phyloP scores from a whole-genome alignment of 2,329 filamentous ascomycete genomes.

The Aspergillus unguis region DNA sequence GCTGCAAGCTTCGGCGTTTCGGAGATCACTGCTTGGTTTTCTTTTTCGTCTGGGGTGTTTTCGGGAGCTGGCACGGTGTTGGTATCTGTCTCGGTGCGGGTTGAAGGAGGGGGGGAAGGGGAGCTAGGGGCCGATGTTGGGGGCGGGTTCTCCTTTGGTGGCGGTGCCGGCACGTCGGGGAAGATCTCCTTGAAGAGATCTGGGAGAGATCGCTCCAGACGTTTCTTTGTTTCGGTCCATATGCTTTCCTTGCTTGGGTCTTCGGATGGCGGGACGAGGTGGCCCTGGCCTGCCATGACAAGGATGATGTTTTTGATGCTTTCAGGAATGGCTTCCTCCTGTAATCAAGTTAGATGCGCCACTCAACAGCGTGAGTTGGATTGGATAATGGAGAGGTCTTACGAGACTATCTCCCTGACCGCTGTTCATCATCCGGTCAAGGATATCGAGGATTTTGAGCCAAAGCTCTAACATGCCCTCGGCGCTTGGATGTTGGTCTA shows the following conservation, averaged over 20 bases:
- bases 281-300: constrained; percentile 88
- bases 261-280: constrained; percentile 66
- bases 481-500: constrained; percentile 79
- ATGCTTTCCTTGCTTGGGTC: constrained; percentile 51
- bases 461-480: constrained; percentile 88
- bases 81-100: neutral
- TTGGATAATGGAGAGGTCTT: constrained; percentile 20
- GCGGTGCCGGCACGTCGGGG: constrained; percentile 34
- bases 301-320: constrained; percentile 93
- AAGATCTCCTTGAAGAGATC: constrained; percentile 59
- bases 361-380: constrained; percentile 34
- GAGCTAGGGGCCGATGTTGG: constrained; percentile 15
- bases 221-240: constrained; percentile 60
- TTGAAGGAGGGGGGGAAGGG: constrained; percentile 13
- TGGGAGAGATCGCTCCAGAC: constrained; percentile 59
- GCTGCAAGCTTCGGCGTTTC: neutral
- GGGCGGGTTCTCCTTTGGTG: constrained; percentile 19
- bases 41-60: constrained; percentile 12
- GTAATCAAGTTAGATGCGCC: constrained; percentile 3
- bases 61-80: neutral
- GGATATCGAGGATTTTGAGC: constrained; percentile 86
- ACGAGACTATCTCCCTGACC: constrained; percentile 86
- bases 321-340: constrained; percentile 94
- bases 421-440: constrained; percentile 94
- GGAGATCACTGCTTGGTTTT: neutral